Evolutionary conservation across 73 alveolate species (phyloP).

Genomic region (Paramecium sonneborni): DNA sequence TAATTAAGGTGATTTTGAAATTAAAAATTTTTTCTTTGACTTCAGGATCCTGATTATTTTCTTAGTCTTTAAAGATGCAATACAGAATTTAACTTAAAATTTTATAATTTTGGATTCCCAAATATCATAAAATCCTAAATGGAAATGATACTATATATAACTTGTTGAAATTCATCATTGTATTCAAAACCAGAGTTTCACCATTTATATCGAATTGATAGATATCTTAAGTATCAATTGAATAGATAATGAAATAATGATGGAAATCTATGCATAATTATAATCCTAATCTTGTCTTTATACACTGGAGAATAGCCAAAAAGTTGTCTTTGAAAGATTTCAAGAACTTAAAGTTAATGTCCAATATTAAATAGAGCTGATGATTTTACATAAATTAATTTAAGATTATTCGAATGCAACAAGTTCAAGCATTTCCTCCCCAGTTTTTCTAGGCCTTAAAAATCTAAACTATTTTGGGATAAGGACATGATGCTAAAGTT

Average conservation of each 20-base stretch:
- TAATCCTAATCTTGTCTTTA: background rate
- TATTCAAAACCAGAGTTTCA: background rate
- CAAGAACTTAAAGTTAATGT: background rate
- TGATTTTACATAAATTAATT: background rate
- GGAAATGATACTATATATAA: background rate
- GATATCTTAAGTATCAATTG: background rate
- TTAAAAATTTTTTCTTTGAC: background rate
- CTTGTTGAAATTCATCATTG: background rate
- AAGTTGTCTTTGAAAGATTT: background rate
- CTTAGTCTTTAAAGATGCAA: background rate
- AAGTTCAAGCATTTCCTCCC: background rate
- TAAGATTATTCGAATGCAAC: background rate
- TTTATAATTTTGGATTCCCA: background rate
- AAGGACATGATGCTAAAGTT: conserved; percentile 35
- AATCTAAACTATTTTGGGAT: background rate
- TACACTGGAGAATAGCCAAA: background rate
- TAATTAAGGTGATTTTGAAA: background rate
- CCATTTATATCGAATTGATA: background rate
- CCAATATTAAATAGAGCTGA: background rate
- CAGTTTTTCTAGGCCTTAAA: background rate
- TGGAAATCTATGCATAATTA: background rate
- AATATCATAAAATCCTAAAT: background rate
- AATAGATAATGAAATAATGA: background rate
- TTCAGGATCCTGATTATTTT: background rate
- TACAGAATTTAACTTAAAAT: background rate